Evolutionary conservation across 1,284 basidiomycete genomes (phyloP), one percentile per base, ranked within the genome.

Genomic region (Sporisorium exsertum): DNA sequence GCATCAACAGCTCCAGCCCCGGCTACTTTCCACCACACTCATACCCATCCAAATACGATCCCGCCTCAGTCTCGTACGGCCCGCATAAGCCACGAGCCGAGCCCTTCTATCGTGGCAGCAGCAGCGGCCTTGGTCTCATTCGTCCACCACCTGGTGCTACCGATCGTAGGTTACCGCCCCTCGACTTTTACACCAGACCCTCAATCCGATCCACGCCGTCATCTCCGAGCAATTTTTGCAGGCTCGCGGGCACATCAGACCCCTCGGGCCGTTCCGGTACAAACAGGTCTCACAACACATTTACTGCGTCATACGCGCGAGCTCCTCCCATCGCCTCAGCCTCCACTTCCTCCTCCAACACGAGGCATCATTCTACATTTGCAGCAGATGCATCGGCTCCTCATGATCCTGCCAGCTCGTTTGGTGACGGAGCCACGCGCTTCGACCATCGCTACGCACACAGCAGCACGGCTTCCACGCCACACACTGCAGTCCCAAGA

Each of bases 31-130:
- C 64, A 24, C 46, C 58, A 33, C 58, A 66, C 24, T 64, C 67
- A 2, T 61, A 64, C 49, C 60, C 67, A 6, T 70, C 67, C n/a
- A 58, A 63, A 18, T 72, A 63, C 46, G 69, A 72, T 22, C 56
- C 69, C 20, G 58, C 63, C 16, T 62, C 58, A 0, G 45, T 63
- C 18, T 54, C 59, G 7, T 57, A 62, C 37, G 46, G 51, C 1
- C 32, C 56, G 9, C 15, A 37, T 22, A 72, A 53, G 35, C 63
- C 53, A 3, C 69, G 66, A 40, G 37, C 51, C 13, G 68, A 75
- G 35, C 66, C 67, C 1, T 67, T 75, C 58, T 75, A 71, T 22
- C 72, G 68, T 10, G 72, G 67, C 26, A 67, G 64, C 58, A 75
- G 64, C 40, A 75, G 72, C 47, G 72, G 72, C 2, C 61, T 67